A percentile compares a stretch with the other conserved stretches of the same genome.
Evolutionary conservation across 768 basidiomycete species (phyloP).

Genomic region (Termitomyces sp.): DNA sequence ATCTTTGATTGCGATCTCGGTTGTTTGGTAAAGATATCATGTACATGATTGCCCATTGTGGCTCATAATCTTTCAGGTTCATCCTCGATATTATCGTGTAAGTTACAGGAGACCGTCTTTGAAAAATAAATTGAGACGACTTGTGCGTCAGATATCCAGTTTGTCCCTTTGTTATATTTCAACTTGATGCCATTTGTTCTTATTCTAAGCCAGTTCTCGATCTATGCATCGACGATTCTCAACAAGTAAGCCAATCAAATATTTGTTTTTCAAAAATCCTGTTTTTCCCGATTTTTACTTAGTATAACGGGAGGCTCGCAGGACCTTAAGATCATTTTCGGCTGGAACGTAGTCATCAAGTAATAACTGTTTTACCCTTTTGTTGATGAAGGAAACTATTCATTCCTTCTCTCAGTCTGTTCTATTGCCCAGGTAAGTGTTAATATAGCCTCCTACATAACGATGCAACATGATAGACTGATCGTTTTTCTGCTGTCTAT

Average conservation of each 20-base stretch:
- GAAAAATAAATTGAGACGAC: neutral
- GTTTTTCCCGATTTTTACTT: neutral
- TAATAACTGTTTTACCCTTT: constrained; percentile 24
- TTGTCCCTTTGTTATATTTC: constrained; percentile 8
- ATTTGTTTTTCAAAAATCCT: neutral
- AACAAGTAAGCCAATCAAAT: constrained; percentile 40
- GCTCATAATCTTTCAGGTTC: constrained; percentile 38
- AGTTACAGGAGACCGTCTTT: constrained; percentile 17
- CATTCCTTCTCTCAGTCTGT: constrained; percentile 24
- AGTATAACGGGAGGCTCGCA: constrained; percentile 56
- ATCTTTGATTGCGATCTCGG: constrained; percentile 62
- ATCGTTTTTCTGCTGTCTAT: no score
- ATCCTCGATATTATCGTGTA: constrained; percentile 78
- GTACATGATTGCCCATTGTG: neutral
- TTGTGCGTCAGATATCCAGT: constrained; percentile 47
- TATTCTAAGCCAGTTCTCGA: constrained; percentile 49
- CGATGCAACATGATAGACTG: no score
- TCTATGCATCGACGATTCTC: constrained; percentile 77
- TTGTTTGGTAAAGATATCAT: constrained; percentile 53
- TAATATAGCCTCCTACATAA: neutral
- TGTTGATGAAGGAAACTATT: no score
- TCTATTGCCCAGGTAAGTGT: constrained; percentile 32
- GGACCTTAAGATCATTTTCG: constrained; percentile 61
- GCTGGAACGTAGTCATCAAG: constrained; percentile 85
- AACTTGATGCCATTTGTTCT: neutral